Evolutionary conservation across 148 eudicot genomes (phyloP), one percentile per base, ranked within the genome.

Genomic region (Rhododendron ovatum): DNA sequence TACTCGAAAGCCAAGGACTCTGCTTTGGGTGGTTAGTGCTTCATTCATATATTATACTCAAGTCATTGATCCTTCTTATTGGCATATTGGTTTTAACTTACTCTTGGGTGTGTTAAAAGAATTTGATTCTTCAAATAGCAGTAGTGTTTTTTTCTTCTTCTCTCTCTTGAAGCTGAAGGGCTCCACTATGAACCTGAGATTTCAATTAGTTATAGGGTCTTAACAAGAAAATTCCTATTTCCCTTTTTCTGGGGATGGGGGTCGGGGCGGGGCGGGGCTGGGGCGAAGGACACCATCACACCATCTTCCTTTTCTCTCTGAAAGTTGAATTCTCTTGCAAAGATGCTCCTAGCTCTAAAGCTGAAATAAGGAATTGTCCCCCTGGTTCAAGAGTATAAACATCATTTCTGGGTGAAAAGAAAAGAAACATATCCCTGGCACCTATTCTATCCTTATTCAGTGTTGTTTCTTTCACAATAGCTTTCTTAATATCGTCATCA

Each of bases 21-120:
- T 98, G 71, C 94, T 98, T 55, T 95, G 99, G 99, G 99, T 94
- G 99, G 99, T 98, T 88, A 93, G 97, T 93, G 84, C 71, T 86
- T 50, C 30, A 41, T 77, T 86, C 51, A 17, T 45, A 26, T 73
- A 7, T 3, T 39, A 17, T 55, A 59, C 10, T 17, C 61, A 3
- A 11, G 47, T 85, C 43, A 79, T 9, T 71, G 30, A 55, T 35
- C 10, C 24, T 84, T 12, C 12, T 28, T 39, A 24, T 41, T 63
- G 84, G 24, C 43, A 20, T 37, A 33, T 43, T 53, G 28, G n/a
- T 84, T 28, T 43, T 43, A 41, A 63, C 35, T 43, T 65, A 41
- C 28, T 20, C 35, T 43, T 69, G 65, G 47, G 53, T 22, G 22
- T 30, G 48, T 17, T 28, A 9, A 15, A 73, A 83, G 24, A 18